Evolutionary conservation across 371 early-diverging fungal species (phyloP).

Genomic region (Fennellomyces sp.): DNA sequence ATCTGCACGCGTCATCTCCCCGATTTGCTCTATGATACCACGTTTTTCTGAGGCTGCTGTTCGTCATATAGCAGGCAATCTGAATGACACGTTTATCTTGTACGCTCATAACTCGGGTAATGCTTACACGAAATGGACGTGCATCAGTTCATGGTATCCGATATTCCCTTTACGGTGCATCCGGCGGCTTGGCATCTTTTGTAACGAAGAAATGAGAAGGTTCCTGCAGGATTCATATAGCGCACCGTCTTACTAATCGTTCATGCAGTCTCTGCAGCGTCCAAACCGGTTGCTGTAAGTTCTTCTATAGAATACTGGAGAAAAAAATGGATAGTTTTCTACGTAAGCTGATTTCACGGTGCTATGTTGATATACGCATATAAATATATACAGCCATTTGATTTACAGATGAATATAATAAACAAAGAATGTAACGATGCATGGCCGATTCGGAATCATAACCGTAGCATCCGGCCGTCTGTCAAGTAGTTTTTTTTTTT

Average conservation of each 20-base stretch:
- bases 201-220: not conserved
- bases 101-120: not conserved
- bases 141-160: not conserved
- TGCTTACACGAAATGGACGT: not conserved
- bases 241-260: too few species aligned
- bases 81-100: not conserved
- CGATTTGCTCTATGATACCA: not conserved
- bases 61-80: not conserved
- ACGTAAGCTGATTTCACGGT: not conserved
- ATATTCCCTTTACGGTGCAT: not conserved
- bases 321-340: not conserved
- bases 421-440: conserved; percentile 1
- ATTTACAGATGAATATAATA: not conserved
- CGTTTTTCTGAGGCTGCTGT: not conserved
- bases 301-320: too few species aligned
- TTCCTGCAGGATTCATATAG: too few species aligned
- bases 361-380: not conserved
- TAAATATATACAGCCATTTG: not conserved
- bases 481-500: not conserved
- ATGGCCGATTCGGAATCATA: not conserved
- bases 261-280: too few species aligned
- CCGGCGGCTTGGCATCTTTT: not conserved
- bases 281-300: not conserved
- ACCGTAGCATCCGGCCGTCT: not conserved
- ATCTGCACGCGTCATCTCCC: not conserved